phyloP scores from a whole-genome alignment of 352 stramenopile species.

The Globisporangium takayamanum region DNA sequence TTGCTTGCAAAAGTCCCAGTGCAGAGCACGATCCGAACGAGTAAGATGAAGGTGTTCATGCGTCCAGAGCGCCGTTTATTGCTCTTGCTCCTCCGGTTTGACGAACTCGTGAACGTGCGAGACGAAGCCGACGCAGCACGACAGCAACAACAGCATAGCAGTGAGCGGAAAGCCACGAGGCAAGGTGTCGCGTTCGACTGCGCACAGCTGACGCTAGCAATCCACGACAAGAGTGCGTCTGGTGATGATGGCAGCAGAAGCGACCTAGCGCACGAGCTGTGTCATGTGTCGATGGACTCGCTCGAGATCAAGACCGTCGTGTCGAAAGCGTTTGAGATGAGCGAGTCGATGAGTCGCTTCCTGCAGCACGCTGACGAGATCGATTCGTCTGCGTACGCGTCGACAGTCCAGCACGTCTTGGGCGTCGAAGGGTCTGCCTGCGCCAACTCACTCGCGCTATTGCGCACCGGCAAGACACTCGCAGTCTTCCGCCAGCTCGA shows the following conservation, averaged over 20 bases:
- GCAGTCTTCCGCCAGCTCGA: conserved; percentile 10
- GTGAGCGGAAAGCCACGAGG: neutral
- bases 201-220: conserved; percentile 6
- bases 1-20: conserved; percentile 10
- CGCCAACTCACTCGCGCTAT: conserved; percentile 10
- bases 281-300: conserved; percentile 10
- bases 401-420: conserved; percentile 23
- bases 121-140: neutral
- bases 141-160: neutral
- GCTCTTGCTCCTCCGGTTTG: conserved; percentile 37
- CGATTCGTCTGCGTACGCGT: conserved; percentile 9
- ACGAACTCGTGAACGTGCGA: conserved; percentile 31
- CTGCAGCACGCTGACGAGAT: conserved; percentile 7
- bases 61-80: conserved; percentile 30
- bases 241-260: neutral
- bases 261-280: neutral
- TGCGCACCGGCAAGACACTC: neutral
- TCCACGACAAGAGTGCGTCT: neutral
- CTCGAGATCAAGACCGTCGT: conserved; percentile 41
- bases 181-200: conserved; percentile 13
- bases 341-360: conserved; percentile 26
- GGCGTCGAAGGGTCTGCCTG: conserved; percentile 26
- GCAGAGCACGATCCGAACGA: conserved; percentile 13
- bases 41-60: conserved; percentile 20
- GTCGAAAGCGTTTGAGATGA: conserved; percentile 30